A percentile compares a stretch with the other conserved stretches of the same genome.
Conservation (phyloP, 176 grass and related monocot species). For the Cenchrus purpureus region DNA sequence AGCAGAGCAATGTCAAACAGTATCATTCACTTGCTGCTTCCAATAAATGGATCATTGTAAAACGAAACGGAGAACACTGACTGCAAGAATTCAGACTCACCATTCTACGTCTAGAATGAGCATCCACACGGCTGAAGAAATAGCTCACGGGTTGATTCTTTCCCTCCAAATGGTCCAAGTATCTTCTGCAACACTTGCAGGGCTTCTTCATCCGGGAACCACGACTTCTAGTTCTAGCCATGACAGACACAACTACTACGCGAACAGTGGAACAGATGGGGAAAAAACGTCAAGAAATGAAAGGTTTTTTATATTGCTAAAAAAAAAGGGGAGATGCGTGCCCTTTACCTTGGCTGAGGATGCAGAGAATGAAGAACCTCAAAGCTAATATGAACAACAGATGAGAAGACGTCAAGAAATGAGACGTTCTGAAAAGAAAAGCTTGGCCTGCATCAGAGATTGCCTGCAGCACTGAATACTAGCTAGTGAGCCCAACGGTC, state of each 20-base stretch:
- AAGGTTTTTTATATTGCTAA: too few relatives aligned
- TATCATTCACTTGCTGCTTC: neutral
- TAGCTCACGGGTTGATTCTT: constrained; percentile 37
- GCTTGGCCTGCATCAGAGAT: too few relatives aligned
- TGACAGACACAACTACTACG: neutral
- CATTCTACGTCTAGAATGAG: constrained; percentile 34
- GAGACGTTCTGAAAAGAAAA: too few relatives aligned
- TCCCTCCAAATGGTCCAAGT: constrained; percentile 29
- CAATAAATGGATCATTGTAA: neutral
- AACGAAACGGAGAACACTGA: neutral
- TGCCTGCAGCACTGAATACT: too few relatives aligned
- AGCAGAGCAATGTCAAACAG: neutral
- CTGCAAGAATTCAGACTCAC: neutral
- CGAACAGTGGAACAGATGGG: too few relatives aligned
- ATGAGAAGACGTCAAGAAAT: too few relatives aligned
- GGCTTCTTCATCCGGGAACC: constrained; percentile 25
- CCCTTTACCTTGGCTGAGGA: too few relatives aligned
- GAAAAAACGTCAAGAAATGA: too few relatives aligned
- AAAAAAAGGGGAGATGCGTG: too few relatives aligned
- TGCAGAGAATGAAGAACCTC: too few relatives aligned
- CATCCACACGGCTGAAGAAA: constrained; percentile 38
- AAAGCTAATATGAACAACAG: too few relatives aligned
- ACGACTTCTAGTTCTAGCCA: constrained; percentile 22
- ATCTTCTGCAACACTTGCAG: constrained; percentile 20
- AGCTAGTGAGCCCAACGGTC: too few relatives aligned